A percentile compares a stretch with the other conserved stretches of the same genome.
phyloP scores from a whole-genome alignment of 73 alveolate species.

The Stentor roeselii region DNA sequence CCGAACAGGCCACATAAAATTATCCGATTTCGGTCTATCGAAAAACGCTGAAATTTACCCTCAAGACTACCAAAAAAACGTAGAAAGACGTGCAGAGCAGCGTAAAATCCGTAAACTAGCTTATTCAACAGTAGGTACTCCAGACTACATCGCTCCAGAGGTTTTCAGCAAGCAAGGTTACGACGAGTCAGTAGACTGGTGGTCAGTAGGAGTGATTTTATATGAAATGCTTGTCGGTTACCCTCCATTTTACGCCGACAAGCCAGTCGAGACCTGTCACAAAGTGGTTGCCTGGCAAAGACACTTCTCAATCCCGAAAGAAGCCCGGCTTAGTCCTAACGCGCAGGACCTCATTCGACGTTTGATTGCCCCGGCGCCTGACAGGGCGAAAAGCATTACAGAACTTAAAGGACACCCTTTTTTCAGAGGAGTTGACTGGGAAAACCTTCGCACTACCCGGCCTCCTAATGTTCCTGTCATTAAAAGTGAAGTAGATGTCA shows the following conservation, averaged over 20 bases:
- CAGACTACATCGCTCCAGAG: no score
- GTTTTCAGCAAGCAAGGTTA: conserved; percentile 55
- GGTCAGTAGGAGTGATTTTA: conserved; percentile 62
- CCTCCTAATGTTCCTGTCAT: conserved; percentile 64
- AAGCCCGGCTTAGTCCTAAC: conserved; percentile 52
- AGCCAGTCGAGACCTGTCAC: conserved; percentile 32
- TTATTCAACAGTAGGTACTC: conserved; percentile 58
- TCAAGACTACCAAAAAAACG: no score
- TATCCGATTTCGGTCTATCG: no score
- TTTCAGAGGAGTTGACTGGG: conserved; percentile 79
- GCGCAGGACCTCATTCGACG: conserved; percentile 48
- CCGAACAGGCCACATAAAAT: conserved; percentile 53
- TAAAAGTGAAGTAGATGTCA: conserved; percentile 44
- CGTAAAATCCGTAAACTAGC: no score
- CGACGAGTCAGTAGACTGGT: conserved; percentile 62
- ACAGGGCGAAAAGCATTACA: conserved; percentile 38
- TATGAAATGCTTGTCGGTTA: no score
- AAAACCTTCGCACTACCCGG: conserved; percentile 48
- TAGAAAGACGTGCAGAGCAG: no score
- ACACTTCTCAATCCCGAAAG: conserved; percentile 49
- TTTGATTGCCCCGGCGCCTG: conserved; percentile 56
- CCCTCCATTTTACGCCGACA: conserved; percentile 59
- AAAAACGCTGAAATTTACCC: no score
- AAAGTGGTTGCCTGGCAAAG: conserved; percentile 37
- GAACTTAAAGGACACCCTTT: conserved; percentile 77